Percentiles rank a stretch among this genome's conserved stretches.
These are phyloP conservation scores for Pseudomicrostroma phylloplanum DNA, from an alignment of 1,284 basidiomycete genomes.

Conservation along the genomic window DNA sequence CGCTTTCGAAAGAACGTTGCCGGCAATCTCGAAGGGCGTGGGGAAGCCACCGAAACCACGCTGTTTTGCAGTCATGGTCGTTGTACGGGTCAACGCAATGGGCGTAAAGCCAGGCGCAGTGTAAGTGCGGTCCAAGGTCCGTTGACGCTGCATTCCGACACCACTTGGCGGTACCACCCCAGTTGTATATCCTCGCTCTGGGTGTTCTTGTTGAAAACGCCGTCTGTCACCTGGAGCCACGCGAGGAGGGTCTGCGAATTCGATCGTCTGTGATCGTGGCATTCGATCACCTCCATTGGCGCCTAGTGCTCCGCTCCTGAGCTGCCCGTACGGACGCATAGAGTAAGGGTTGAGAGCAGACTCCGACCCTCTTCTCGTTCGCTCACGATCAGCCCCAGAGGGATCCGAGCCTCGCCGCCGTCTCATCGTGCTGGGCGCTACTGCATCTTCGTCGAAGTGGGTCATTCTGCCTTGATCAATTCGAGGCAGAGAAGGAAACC, in stretches of 20 bases:
- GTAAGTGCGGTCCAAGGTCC: constrained; percentile 26
- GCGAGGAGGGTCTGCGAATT: constrained; percentile 54
- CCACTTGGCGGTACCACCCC: constrained; percentile 4
- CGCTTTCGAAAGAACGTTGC: constrained; percentile 52
- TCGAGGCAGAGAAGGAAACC: too few relatives aligned
- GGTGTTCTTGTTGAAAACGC: background rate
- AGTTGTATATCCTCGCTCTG: constrained; percentile 9
- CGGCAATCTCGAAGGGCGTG: constrained; percentile 63
- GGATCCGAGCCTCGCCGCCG: constrained; percentile 29
- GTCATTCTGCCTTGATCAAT: too few relatives aligned
- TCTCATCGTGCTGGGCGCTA: too few relatives aligned
- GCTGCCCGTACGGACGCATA: too few relatives aligned
- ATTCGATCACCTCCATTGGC: constrained; percentile 30
- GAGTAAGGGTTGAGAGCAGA: background rate
- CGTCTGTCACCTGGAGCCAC: background rate
- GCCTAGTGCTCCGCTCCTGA: background rate
- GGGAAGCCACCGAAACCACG: constrained; percentile 79
- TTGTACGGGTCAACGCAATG: constrained; percentile 51
- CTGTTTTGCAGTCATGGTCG: constrained; percentile 45
- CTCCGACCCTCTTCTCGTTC: constrained; percentile 18
- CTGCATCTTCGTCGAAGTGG: too few relatives aligned
- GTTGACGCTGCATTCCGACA: constrained; percentile 12
- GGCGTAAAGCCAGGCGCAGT: constrained; percentile 24
- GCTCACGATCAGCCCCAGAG: background rate
- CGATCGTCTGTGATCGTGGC: constrained; percentile 59